Evolutionary conservation across 257 asterid genomes (phyloP).

Genomic region (Gardenia jasminoides): DNA sequence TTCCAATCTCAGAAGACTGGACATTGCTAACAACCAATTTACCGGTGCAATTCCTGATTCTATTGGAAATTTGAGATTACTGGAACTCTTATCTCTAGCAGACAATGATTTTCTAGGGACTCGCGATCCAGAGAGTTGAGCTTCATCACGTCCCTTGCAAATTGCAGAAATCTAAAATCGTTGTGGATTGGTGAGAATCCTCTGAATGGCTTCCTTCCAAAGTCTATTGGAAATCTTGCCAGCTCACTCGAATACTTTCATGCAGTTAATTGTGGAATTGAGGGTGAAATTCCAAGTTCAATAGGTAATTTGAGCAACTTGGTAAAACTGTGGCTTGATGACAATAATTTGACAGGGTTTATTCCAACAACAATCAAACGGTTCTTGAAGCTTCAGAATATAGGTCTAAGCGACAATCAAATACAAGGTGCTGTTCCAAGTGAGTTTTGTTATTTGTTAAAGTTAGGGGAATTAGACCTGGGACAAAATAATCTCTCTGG

Average conservation of each 20-base stretch:
- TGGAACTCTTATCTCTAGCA: no score
- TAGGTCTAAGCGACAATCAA: no score
- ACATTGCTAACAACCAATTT: no score
- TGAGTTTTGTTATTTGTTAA: neutral
- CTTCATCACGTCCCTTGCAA: neutral
- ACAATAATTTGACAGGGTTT: neutral
- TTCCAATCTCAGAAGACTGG: no score
- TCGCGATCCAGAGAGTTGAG: neutral
- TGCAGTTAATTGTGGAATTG: neutral
- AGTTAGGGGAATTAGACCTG: neutral
- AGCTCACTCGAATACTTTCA: neutral
- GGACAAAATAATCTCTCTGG: no score
- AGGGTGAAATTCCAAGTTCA: conserved; percentile 22
- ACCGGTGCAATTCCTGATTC: no score
- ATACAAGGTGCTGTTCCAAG: neutral
- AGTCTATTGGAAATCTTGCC: conserved; percentile 13
- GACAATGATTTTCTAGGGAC: neutral
- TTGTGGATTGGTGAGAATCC: neutral
- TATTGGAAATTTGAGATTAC: no score
- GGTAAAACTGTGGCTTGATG: neutral
- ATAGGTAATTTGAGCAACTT: no score
- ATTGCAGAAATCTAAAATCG: neutral
- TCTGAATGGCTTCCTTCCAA: no score
- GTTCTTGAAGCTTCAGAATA: no score
- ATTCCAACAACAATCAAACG: conserved; percentile 6